A percentile compares a stretch with the other conserved stretches of the same genome.
These are phyloP conservation scores for Vitis rotundifolia DNA, from an alignment of 164 flowering plant species.

Conservation along the genomic window DNA sequence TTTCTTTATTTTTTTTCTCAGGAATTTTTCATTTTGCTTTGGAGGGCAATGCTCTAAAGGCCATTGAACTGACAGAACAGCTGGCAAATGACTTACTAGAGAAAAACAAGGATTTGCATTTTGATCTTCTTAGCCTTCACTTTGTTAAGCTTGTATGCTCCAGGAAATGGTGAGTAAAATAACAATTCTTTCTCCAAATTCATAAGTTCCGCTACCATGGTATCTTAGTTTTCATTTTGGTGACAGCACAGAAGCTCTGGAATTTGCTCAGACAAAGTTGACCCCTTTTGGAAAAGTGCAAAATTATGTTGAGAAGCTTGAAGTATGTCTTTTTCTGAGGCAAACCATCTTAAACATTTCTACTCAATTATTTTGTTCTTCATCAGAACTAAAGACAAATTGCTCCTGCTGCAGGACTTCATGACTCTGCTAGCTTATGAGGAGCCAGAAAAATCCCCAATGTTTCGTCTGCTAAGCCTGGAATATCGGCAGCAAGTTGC, in stretches of 20 bases:
- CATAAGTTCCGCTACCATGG: neutral
- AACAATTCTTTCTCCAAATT: neutral
- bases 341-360: neutral
- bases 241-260: conserved; percentile 95
- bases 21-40: conserved; percentile 68
- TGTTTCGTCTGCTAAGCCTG: conserved; percentile 81
- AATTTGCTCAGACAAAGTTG: conserved; percentile 80
- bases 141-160: conserved; percentile 84
- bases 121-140: conserved; percentile 96
- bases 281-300: conserved; percentile 81
- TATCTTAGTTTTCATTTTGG: conserved; percentile 12
- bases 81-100: conserved; percentile 69
- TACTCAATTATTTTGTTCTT: neutral
- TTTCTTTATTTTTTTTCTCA: conserved; percentile 23
- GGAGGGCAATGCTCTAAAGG: conserved; percentile 83
- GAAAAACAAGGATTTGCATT: conserved; percentile 81
- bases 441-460: conserved; percentile 92
- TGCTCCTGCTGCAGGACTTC: conserved; percentile 61
- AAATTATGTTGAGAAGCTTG: conserved; percentile 76
- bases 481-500: conserved; percentile 83
- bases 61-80: conserved; percentile 84
- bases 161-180: conserved; percentile 65
- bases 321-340: conserved; percentile 47
- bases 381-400: neutral
- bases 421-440: conserved; percentile 93